phyloP scores from a whole-genome alignment of 306 rosid species.

The Gastrolobium villosum region DNA sequence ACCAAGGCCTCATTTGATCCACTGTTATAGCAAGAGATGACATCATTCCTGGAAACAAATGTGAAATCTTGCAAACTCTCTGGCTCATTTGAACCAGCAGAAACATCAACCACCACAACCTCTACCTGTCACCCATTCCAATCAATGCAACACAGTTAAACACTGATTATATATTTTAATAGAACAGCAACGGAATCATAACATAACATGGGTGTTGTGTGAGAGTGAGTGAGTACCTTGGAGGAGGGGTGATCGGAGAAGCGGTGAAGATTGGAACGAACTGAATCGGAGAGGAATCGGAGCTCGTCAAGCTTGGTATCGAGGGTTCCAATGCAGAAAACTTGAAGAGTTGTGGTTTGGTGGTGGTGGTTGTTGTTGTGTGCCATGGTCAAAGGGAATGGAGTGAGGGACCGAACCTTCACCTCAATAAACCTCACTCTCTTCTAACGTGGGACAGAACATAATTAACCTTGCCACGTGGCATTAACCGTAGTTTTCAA shows the following conservation, averaged over 20 bases:
- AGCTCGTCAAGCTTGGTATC: constrained; percentile 90
- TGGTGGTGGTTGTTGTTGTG: constrained; percentile 43
- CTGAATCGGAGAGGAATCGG: constrained; percentile 68
- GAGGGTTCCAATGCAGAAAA: constrained; percentile 83
- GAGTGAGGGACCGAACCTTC: not conserved
- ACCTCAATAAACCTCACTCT: not conserved
- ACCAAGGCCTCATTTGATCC: constrained; percentile 48
- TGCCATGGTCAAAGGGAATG: not conserved
- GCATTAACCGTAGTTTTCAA: too few relatives aligned
- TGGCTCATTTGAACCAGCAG: constrained; percentile 58
- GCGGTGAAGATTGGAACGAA: constrained; percentile 68
- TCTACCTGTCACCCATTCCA: constrained; percentile 61
- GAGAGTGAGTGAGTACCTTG: constrained; percentile 50
- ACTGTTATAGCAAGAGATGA: constrained; percentile 54
- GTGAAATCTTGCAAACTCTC: constrained; percentile 54
- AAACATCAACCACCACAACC: constrained; percentile 75
- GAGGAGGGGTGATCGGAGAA: constrained; percentile 61
- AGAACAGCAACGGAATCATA: too few relatives aligned
- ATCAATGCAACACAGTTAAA: constrained; percentile 25
- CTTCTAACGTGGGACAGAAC: too few relatives aligned
- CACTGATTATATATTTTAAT: not conserved
- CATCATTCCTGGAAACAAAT: constrained; percentile 71
- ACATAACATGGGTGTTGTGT: not conserved
- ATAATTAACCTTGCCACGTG: too few relatives aligned
- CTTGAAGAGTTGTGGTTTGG: constrained; percentile 47